Conservation (phyloP, 306 rosid genomes). For the peach (Prunus persica) region Prunus_persica_NCBIv2 NC_034011.1:1855001-1855500, state of each 20-base stretch:
- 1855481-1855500: too few relatives aligned
- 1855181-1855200: slow-evolving; percentile 47
- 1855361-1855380: too few relatives aligned
- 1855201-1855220: slow-evolving; percentile 45
- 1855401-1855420: too few relatives aligned
- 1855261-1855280: slow-evolving; percentile 20
- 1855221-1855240: slow-evolving; percentile 38
- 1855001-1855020: too few relatives aligned
- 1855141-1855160: slow-evolving; percentile 95
- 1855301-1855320: background rate
- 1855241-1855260: slow-evolving; percentile 48
- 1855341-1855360: too few relatives aligned
- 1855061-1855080: background rate
- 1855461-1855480: too few relatives aligned
- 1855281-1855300: background rate
- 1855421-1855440: too few relatives aligned
- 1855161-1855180: slow-evolving; percentile 64
- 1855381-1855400: too few relatives aligned
- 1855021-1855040: background rate
- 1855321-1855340: background rate
- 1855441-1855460: too few relatives aligned
- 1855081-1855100: background rate
- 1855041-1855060: background rate
- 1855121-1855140: slow-evolving; percentile 52
- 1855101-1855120: background rate